Percentiles rank a stretch among this genome's conserved stretches.
Conservation (phyloP, 192 early-diverging fungal genomes). For the Umbelopsis sp. region DNA sequence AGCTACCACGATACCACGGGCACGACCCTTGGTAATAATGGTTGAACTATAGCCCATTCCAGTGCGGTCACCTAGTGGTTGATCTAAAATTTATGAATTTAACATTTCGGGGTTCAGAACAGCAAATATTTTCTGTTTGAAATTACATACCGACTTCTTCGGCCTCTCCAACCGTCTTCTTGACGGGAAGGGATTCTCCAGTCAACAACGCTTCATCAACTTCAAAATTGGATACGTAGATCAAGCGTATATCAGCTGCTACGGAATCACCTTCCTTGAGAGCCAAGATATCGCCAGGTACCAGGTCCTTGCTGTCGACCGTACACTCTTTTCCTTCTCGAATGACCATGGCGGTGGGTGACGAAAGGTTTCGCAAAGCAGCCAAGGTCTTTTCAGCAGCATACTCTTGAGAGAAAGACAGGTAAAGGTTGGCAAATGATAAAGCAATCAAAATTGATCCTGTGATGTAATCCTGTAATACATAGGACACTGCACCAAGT, state of each 20-base stretch:
- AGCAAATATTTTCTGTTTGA: background rate
- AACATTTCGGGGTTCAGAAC: too few species aligned
- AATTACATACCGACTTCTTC: conserved; percentile 43
- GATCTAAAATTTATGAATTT: conserved; percentile 35
- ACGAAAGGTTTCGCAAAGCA: conserved; percentile 82
- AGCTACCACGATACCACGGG: conserved; percentile 84
- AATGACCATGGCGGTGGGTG: conserved; percentile 84
- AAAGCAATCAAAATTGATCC: conserved; percentile 78
- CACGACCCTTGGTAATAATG: conserved; percentile 86
- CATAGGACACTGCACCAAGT: conserved; percentile 54
- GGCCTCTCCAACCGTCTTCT: conserved; percentile 67
- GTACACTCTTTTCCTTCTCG: conserved; percentile 78
- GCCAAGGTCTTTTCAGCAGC: conserved; percentile 93
- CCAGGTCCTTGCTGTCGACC: conserved; percentile 76
- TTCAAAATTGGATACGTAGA: conserved; percentile 87
- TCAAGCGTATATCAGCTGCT: conserved; percentile 85
- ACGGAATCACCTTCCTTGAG: conserved; percentile 93
- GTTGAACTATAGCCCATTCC: conserved; percentile 92
- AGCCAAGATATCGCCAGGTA: conserved; percentile 89
- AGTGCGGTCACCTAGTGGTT: conserved; percentile 90
- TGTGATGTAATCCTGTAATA: conserved; percentile 64
- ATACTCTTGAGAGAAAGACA: conserved; percentile 96
- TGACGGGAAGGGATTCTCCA: conserved; percentile 83
- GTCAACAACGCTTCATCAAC: conserved; percentile 92
- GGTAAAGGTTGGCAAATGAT: conserved; percentile 81